Evolutionary conservation across 2,329 filamentous ascomycete species (phyloP).

Genomic region (Microascus cirrosus): DNA sequence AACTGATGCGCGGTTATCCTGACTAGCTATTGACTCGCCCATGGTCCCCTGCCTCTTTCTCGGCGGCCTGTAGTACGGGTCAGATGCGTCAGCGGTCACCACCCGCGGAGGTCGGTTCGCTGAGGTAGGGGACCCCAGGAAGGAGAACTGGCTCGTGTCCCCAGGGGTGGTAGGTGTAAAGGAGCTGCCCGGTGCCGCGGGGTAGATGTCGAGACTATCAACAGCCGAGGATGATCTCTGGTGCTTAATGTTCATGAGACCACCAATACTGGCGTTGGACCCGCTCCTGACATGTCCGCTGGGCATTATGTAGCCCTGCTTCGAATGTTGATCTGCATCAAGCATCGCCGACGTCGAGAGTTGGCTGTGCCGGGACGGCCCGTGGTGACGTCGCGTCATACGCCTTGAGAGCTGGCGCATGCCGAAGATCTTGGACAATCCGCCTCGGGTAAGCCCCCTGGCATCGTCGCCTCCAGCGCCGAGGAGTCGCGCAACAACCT

Average conservation of each 20-base stretch:
- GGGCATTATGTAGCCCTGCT: slow-evolving; percentile 44
- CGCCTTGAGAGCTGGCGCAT: slow-evolving; percentile 79
- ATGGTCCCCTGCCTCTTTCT: slow-evolving; percentile 56
- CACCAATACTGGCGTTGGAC: slow-evolving; percentile 47
- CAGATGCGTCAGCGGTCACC: slow-evolving; percentile 50
- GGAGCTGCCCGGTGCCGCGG: slow-evolving; percentile 41
- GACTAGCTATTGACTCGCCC: slow-evolving; percentile 20
- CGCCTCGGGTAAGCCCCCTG: slow-evolving; percentile 63
- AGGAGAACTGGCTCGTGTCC: slow-evolving; percentile 62
- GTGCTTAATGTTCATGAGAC: slow-evolving; percentile 24
- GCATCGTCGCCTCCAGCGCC: slow-evolving; percentile 71
- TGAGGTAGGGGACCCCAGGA: slow-evolving; percentile 46
- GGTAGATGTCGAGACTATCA: slow-evolving; percentile 36
- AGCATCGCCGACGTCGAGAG: slow-evolving; percentile 77
- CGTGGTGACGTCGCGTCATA: slow-evolving; percentile 45
- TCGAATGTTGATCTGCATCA: slow-evolving; percentile 52
- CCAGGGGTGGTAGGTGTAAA: slow-evolving; percentile 64
- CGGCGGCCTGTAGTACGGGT: slow-evolving; percentile 59
- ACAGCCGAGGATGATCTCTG: slow-evolving; percentile 43
- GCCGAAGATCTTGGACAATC: slow-evolving; percentile 81
- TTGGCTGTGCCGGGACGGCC: slow-evolving; percentile 65
- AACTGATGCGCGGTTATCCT: slow-evolving; percentile 17
- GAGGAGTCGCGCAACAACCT: slow-evolving; percentile 71
- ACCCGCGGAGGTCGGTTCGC: slow-evolving; percentile 31
- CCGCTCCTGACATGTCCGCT: slow-evolving; percentile 47